Percentiles rank a stretch among this genome's conserved stretches.
Evolutionary conservation across 73 alveolate species (phyloP).

Genomic region (Tetrahymena borealis): DNA sequence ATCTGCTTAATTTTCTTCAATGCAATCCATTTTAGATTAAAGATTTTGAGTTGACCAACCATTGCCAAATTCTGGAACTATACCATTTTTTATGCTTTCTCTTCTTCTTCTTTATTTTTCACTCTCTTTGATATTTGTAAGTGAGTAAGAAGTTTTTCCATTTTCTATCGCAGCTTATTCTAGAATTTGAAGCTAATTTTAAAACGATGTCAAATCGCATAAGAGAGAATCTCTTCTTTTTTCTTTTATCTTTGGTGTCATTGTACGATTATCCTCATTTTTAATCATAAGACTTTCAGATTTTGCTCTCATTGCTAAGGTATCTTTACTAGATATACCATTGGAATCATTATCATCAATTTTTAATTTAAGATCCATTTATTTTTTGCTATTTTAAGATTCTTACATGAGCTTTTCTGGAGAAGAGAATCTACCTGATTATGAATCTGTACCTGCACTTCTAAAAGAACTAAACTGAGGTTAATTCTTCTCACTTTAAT

Average conservation of each 20-base stretch:
- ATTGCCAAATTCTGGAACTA: neutral
- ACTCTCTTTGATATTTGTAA: neutral
- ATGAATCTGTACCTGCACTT: neutral
- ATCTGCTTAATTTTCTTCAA: neutral
- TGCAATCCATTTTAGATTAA: neutral
- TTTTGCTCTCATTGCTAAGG: neutral
- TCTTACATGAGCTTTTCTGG: neutral
- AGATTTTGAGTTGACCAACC: neutral
- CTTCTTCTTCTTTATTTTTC: neutral
- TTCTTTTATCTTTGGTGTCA: neutral
- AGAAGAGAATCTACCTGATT: neutral
- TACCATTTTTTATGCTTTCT: neutral
- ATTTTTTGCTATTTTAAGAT: neutral
- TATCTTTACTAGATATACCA: too few relatives aligned
- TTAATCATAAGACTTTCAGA: neutral
- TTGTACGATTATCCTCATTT: neutral
- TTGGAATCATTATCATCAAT: neutral
- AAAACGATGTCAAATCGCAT: neutral
- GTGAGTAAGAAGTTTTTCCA: neutral
- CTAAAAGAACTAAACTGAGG: neutral
- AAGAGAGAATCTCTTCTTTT: neutral
- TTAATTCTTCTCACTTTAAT: neutral
- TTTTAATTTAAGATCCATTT: neutral
- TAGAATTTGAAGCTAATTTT: neutral
- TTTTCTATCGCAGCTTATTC: neutral